Conservation (phyloP, 2,329 filamentous ascomycete species). For the Cordyceps javanica region DNA sequence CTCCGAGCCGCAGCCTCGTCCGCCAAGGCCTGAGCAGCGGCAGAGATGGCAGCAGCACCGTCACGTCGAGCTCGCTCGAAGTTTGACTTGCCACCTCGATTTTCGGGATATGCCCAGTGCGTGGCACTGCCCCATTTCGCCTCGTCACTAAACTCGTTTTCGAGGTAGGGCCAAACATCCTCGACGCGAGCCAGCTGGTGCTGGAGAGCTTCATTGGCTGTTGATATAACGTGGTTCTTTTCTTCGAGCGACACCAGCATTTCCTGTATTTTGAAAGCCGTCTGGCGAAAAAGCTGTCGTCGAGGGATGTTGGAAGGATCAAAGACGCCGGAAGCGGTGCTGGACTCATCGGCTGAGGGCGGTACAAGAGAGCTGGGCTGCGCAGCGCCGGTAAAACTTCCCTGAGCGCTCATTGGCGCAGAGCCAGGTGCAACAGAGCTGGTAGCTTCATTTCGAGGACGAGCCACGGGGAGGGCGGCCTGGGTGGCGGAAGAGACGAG, state of each 20-base stretch:
- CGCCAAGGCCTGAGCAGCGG: constrained; percentile 69
- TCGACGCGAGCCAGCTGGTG: constrained; percentile 81
- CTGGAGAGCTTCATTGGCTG: constrained; percentile 82
- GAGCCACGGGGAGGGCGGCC: constrained; percentile 41
- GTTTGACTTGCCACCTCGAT: constrained; percentile 61
- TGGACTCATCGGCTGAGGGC: constrained; percentile 37
- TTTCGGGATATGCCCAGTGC: constrained; percentile 94
- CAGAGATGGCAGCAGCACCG: constrained; percentile 69
- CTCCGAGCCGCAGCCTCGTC: constrained; percentile 79
- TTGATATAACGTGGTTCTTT: constrained; percentile 94
- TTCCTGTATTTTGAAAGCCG: constrained; percentile 71
- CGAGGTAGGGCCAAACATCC: constrained; percentile 78
- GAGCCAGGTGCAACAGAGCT: constrained; percentile 37
- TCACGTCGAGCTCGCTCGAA: constrained; percentile 73
- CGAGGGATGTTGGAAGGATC: constrained; percentile 56
- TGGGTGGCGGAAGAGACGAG: constrained; percentile 61
- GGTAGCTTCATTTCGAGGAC: constrained; percentile 37
- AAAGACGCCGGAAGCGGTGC: constrained; percentile 38
- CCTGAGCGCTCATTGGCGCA: constrained; percentile 44
- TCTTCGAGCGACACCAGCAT: constrained; percentile 90
- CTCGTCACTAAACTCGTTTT: constrained; percentile 87
- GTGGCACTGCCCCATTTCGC: constrained; percentile 84
- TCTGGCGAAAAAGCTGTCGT: constrained; percentile 70
- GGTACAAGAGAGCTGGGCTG: constrained; percentile 30
- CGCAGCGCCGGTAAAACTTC: constrained; percentile 37